Percentiles rank a stretch among this genome's conserved stretches.
Conservation (phyloP, 2,329 filamentous ascomycete species). For the Pseudocercospora fuligena region DNA sequence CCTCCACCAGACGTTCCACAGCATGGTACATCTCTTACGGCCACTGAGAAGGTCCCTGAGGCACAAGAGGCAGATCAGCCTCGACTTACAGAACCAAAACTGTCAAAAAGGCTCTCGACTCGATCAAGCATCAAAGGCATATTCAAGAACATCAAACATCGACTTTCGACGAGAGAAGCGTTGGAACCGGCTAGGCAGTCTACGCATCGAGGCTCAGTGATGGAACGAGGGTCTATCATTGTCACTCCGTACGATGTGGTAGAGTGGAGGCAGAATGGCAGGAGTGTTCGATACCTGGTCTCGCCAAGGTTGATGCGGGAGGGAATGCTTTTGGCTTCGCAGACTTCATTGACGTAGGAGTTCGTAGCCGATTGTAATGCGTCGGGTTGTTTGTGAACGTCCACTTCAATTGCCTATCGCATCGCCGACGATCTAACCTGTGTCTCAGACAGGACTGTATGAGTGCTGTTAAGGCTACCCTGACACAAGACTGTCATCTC, state of each 20-base stretch:
- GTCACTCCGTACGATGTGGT: background rate
- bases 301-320: background rate
- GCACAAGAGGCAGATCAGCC: too few species aligned
- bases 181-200: background rate
- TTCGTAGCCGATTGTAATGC: background rate
- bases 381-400: background rate
- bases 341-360: background rate
- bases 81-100: background rate
- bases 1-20: background rate
- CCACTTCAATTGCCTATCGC: too few species aligned
- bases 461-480: background rate
- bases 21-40: too few species aligned
- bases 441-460: background rate
- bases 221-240: background rate
- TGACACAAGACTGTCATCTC: too few species aligned
- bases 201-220: slow-evolving; percentile 5
- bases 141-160: slow-evolving; percentile 3
- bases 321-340: background rate
- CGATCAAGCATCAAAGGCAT: background rate
- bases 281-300: background rate
- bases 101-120: background rate
- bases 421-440: too few species aligned
- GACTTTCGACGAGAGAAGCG: background rate
- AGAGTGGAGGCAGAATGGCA: background rate
- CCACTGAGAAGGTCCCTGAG: too few species aligned